A percentile compares a stretch with the other conserved stretches of the same genome.
phyloP scores from a whole-genome alignment of 805 yeast genomes.

The Kluyveromyces aestuarii region DNA sequence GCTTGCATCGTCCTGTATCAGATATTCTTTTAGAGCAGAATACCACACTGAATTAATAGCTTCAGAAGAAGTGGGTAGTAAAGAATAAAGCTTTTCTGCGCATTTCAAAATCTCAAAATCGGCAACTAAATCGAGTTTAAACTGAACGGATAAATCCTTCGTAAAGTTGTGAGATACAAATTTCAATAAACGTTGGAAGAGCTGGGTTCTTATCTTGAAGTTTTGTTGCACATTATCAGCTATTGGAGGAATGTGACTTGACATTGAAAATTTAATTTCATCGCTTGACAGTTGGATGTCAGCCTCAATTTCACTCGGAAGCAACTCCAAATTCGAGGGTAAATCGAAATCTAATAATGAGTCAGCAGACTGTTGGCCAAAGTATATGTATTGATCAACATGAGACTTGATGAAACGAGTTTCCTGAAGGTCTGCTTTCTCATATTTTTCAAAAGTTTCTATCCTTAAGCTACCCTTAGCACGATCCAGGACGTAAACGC shows the following conservation, averaged over 20 bases:
- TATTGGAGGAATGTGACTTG: conserved; percentile 47
- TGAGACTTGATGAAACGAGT: conserved; percentile 50
- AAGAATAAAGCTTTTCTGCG: conserved; percentile 36
- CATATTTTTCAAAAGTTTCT: conserved; percentile 29
- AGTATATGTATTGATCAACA: conserved; percentile 72
- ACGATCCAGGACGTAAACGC: conserved; percentile 41
- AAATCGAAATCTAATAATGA: conserved; percentile 44
- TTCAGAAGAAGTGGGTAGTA: background rate
- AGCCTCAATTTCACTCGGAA: conserved; percentile 35
- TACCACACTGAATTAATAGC: conserved; percentile 4
- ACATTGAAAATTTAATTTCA: conserved; percentile 49
- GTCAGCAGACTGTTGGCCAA: conserved; percentile 37
- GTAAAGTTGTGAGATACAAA: conserved; percentile 41
- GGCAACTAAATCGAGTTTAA: conserved; percentile 33
- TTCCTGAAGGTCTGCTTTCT: conserved; percentile 14
- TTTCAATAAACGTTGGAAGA: conserved; percentile 36
- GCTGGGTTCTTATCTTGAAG: conserved; percentile 39
- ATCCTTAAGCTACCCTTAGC: conserved; percentile 55
- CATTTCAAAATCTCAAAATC: conserved; percentile 38
- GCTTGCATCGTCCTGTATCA: background rate
- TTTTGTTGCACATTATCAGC: conserved; percentile 43
- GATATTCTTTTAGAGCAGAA: background rate
- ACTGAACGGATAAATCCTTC: conserved; percentile 25
- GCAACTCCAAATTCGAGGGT: conserved; percentile 37
- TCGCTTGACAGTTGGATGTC: conserved; percentile 43